Conservation (phyloP, 164 flowering plant species). For the Vitis vinifera region ASM3070453v1 NC_081808.1:8882501-8883000, state of each 20-base stretch:
- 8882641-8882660: too few species aligned
- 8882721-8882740: too few species aligned
- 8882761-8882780: too few species aligned
- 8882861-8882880: conserved; percentile 83
- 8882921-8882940: conserved; percentile 71
- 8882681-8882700: too few species aligned
- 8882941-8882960: conserved; percentile 48
- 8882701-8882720: too few species aligned
- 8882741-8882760: too few species aligned
- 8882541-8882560: conserved; percentile 99
- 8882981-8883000: not conserved
- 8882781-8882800: not conserved
- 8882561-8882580: conserved; percentile 91
- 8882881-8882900: conserved; percentile 94
- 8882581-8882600: not conserved
- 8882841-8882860: conserved; percentile 90
- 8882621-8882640: not conserved
- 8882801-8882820: conserved; percentile 47
- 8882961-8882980: conserved; percentile 57
- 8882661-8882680: too few species aligned
- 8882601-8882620: not conserved
- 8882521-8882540: conserved; percentile 97
- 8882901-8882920: conserved; percentile 96
- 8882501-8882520: conserved; percentile 96
- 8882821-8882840: conserved; percentile 89